Conservation (phyloP, 2,329 filamentous ascomycete genomes). For the Hypoxylon sp. region DNA sequence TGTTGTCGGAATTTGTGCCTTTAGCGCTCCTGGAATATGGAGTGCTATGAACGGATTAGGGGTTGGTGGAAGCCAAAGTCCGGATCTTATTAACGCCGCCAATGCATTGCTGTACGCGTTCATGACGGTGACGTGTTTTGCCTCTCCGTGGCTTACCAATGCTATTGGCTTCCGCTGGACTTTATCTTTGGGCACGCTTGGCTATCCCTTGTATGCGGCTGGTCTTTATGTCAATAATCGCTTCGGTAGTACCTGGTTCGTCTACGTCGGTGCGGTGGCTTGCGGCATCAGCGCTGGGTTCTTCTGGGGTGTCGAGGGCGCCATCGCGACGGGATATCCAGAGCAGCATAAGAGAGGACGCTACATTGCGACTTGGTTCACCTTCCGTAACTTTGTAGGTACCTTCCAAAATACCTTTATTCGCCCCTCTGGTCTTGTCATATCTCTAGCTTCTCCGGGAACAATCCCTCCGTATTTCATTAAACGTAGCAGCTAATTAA, state of each 20-base stretch:
- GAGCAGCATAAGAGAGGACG: slow-evolving; percentile 73
- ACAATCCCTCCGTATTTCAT: no score
- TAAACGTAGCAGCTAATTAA: no score
- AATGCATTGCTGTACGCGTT: slow-evolving; percentile 50
- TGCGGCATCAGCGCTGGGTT: slow-evolving; percentile 76
- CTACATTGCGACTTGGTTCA: slow-evolving; percentile 75
- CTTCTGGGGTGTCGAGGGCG: slow-evolving; percentile 80
- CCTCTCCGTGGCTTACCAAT: slow-evolving; percentile 47
- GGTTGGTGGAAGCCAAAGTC: slow-evolving; percentile 60
- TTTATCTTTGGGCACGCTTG: slow-evolving; percentile 47
- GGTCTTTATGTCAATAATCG: slow-evolving; percentile 53
- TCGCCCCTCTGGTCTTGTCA: no score
- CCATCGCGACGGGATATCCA: slow-evolving; percentile 75
- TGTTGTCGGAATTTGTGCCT: slow-evolving; percentile 61
- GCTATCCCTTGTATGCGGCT: slow-evolving; percentile 50
- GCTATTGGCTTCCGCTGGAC: slow-evolving; percentile 46
- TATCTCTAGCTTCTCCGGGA: no score
- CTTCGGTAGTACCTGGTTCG: slow-evolving; percentile 68
- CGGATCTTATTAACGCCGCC: slow-evolving; percentile 55
- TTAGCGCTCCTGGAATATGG: slow-evolving; percentile 61
- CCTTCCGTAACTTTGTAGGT: slow-evolving; percentile 59
- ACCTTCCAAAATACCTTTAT: no score
- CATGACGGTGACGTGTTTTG: slow-evolving; percentile 48
- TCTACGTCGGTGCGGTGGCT: slow-evolving; percentile 71
- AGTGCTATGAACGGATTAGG: slow-evolving; percentile 64